These are phyloP conservation scores for Forsythia viridissima DNA, from an alignment of 257 asterid species.

Conservation along the genomic window DNA sequence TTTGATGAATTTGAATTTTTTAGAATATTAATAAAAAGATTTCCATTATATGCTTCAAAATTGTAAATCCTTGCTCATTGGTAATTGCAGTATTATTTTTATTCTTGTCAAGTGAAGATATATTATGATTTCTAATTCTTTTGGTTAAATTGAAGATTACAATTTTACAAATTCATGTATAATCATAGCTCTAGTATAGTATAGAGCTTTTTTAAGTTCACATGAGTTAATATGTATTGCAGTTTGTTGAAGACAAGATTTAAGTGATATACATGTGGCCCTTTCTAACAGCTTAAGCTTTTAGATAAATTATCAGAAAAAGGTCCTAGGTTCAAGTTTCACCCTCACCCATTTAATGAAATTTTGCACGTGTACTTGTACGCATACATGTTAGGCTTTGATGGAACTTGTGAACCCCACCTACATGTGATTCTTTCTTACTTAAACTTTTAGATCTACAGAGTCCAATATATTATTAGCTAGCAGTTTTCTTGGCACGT, in stretches of 20 bases:
- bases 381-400: no score
- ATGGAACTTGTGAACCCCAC: no score
- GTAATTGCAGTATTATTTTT: neutral
- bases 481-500: constrained; percentile 23
- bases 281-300: no score
- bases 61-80: no score
- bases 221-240: constrained; percentile 8
- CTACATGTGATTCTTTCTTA: neutral
- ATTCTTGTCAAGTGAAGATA: neutral
- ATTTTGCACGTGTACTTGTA: no score
- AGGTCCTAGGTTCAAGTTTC: no score
- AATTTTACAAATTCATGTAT: neutral
- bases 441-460: neutral
- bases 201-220: constrained; percentile 18
- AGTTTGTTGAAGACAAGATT: neutral
- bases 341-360: no score
- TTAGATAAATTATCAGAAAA: no score
- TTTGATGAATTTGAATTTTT: constrained; percentile 15
- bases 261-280: neutral
- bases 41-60: neutral
- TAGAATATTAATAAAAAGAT: neutral
- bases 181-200: constrained; percentile 18
- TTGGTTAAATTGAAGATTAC: constrained; percentile 17
- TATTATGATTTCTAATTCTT: constrained; percentile 11
- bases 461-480: neutral